These are phyloP conservation scores for Cyclotella kingstonii DNA, from an alignment of 108 stramenopile genomes.

Conservation along the genomic window DNA sequence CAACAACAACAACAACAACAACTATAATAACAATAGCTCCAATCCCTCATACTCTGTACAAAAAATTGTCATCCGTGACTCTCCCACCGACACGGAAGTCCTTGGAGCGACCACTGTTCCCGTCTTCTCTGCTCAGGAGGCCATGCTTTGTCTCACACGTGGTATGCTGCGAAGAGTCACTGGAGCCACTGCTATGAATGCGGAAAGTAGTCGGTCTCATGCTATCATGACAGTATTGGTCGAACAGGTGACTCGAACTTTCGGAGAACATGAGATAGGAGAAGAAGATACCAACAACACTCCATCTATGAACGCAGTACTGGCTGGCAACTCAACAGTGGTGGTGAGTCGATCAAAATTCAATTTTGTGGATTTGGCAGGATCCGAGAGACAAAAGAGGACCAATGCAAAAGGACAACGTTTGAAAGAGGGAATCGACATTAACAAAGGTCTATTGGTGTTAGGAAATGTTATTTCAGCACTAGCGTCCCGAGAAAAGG, in stretches of 20 bases:
- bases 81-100: conserved; percentile 79
- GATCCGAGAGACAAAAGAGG: conserved; percentile 73
- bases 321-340: not conserved
- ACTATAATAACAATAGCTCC: too few relatives aligned
- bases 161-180: conserved; percentile 88
- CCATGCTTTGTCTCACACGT: conserved; percentile 70
- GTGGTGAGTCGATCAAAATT: conserved; percentile 12
- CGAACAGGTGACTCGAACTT: conserved; percentile 56
- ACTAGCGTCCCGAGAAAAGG: conserved; percentile 42
- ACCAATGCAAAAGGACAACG: conserved; percentile 67
- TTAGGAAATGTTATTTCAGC: conserved; percentile 65
- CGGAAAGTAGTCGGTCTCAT: conserved; percentile 74
- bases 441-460: conserved; percentile 85
- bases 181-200: conserved; percentile 92
- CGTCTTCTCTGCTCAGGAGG: conserved; percentile 79
- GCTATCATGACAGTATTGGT: conserved; percentile 86
- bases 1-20: too few relatives aligned
- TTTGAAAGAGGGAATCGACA: conserved; percentile 86
- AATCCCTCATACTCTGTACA: too few relatives aligned
- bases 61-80: conserved; percentile 74
- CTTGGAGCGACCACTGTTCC: conserved; percentile 77
- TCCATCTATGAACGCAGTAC: not conserved
- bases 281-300: conserved; percentile 12
- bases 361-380: conserved; percentile 61
- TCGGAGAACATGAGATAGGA: conserved; percentile 5